Percentiles rank a stretch among this genome's conserved stretches.
phyloP scores from a whole-genome alignment of 2,329 filamentous ascomycete species.

The Apiospora pterosperma region DNA sequence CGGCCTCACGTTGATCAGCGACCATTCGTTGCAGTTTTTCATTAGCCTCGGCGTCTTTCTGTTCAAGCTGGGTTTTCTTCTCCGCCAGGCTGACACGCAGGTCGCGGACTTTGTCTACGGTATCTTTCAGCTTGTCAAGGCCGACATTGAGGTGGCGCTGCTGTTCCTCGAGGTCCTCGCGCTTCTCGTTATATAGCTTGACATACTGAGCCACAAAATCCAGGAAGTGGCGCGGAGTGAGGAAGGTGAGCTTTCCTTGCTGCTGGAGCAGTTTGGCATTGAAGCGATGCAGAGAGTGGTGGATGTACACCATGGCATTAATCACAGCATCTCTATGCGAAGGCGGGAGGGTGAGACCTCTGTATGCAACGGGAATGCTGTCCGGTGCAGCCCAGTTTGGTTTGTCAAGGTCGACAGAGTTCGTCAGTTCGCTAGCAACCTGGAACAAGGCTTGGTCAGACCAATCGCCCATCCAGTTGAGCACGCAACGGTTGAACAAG shows the following conservation, averaged over 20 bases:
- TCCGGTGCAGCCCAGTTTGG: constrained; percentile 83
- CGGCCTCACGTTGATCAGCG: constrained; percentile 89
- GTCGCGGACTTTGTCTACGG: constrained; percentile 94
- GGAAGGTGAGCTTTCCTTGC: constrained; percentile 86
- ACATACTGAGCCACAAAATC: constrained; percentile 99
- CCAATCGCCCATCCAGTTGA: constrained; percentile 99
- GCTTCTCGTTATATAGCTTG: constrained; percentile 95
- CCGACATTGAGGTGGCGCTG: constrained; percentile 97
- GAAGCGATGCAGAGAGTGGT: constrained; percentile 89
- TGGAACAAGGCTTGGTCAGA: constrained; percentile 98
- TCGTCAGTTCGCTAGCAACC: constrained; percentile 90
- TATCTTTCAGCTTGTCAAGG: constrained; percentile 94
- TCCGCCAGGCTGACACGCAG: constrained; percentile 85
- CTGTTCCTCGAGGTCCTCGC: constrained; percentile 96
- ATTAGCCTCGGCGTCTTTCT: constrained; percentile 92
- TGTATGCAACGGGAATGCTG: constrained; percentile 88
- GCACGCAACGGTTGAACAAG: constrained; percentile 97
- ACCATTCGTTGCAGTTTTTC: constrained; percentile 98
- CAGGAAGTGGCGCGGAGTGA: constrained; percentile 94
- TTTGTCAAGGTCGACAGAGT: constrained; percentile 92
- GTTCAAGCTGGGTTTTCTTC: constrained; percentile 90
- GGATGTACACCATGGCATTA: constrained; percentile 98
- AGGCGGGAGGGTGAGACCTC: constrained; percentile 77
- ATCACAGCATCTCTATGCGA: constrained; percentile 89
- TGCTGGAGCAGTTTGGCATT: constrained; percentile 86